A percentile compares a stretch with the other conserved stretches of the same genome.
Evolutionary conservation across 148 eudicot species (phyloP).

Genomic region (Cornus controversa): DNA sequence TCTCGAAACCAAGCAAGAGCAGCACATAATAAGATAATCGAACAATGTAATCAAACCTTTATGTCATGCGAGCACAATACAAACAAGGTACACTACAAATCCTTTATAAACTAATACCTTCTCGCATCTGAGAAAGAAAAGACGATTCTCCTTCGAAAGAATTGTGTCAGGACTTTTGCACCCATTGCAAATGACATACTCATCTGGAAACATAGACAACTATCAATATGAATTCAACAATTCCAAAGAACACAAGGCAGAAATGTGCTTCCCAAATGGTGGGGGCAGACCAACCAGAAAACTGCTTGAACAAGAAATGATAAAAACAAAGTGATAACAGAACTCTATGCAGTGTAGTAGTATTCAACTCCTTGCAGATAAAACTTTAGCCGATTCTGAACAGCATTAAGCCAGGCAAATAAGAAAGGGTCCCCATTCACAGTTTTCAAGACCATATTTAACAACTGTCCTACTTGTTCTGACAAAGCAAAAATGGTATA

Average conservation of each 20-base stretch:
- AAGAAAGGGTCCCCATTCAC: neutral
- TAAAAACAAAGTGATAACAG: neutral
- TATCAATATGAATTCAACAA: neutral
- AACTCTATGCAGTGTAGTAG: neutral
- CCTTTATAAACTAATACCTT: constrained; percentile 47
- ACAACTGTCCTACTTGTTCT: neutral
- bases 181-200: constrained; percentile 95
- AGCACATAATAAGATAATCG: neutral
- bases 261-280: neutral
- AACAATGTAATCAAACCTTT: constrained; percentile 22
- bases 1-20: neutral
- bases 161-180: constrained; percentile 98
- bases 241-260: neutral
- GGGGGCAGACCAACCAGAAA: neutral
- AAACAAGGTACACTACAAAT: too few species aligned
- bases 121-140: constrained; percentile 93
- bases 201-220: constrained; percentile 43
- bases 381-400: neutral
- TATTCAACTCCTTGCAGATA: too few species aligned
- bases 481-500: neutral
- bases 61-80: neutral
- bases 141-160: constrained; percentile 86
- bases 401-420: neutral
- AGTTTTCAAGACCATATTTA: neutral
- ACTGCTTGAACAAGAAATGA: neutral